These are phyloP conservation scores for Mariannaea elegans DNA, from an alignment of 2,329 filamentous ascomycete genomes.

Conservation along the genomic window DNA sequence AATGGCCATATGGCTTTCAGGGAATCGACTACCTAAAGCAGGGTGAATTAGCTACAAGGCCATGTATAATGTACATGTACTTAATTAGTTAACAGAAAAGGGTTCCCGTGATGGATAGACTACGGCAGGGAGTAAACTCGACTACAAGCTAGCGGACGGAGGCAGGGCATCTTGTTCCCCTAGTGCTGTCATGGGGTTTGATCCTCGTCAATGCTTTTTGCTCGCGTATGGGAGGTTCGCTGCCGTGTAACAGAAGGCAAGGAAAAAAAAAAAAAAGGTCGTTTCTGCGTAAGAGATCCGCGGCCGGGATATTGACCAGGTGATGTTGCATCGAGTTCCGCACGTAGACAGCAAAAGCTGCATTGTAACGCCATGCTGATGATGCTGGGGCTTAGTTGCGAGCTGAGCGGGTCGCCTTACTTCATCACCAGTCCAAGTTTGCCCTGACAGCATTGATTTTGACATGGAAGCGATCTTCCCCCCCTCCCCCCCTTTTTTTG, in stretches of 20 bases:
- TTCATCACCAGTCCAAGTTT: not conserved
- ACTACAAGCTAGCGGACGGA: not conserved
- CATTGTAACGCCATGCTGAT: not conserved
- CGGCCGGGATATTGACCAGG: conserved; percentile 36
- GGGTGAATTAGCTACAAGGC: not conserved
- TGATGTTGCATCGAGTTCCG: no score
- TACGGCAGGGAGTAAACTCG: not conserved
- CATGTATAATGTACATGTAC: no score
- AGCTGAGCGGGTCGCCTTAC: not conserved
- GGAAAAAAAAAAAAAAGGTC: not conserved
- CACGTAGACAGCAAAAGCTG: conserved; percentile 20
- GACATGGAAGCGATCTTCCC: not conserved
- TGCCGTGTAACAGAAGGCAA: conserved; percentile 36
- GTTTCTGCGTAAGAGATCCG: conserved; percentile 33
- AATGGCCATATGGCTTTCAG: no score
- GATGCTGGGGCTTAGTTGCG: not conserved
- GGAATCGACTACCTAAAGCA: no score
- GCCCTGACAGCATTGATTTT: not conserved
- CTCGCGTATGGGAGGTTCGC: no score
- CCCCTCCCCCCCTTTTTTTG: not conserved
- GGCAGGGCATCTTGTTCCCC: not conserved
- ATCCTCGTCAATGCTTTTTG: no score
- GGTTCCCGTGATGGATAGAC: not conserved
- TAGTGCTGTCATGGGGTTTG: not conserved
- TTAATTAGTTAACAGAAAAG: not conserved